Evolutionary conservation across 495 filamentous ascomycete genomes (phyloP).

Genomic region (Tuber microsphaerosporum): DNA sequence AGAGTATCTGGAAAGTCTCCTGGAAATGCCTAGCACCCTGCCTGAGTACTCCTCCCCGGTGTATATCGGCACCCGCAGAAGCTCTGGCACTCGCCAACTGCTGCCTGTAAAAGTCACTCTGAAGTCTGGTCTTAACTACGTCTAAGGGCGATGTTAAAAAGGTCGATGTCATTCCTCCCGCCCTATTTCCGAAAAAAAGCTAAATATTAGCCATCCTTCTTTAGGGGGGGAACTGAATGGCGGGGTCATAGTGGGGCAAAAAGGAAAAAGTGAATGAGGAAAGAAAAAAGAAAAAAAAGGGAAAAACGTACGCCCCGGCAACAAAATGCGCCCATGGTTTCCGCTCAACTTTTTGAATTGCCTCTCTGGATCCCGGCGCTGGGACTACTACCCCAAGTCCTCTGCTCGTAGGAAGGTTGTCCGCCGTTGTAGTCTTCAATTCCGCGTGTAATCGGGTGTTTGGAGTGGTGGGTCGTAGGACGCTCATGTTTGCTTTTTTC

Average conservation of each 20-base stretch:
- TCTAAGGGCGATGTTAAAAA: slow-evolving; percentile 82
- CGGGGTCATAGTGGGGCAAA: slow-evolving; percentile 8
- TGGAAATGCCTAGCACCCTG: slow-evolving; percentile 56
- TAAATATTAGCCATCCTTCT: slow-evolving; percentile 11
- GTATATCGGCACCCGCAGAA: slow-evolving; percentile 43
- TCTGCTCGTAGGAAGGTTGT: slow-evolving; percentile 38
- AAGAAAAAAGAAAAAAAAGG: neutral
- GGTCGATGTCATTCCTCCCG: slow-evolving; percentile 81
- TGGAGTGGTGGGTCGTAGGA: neutral
- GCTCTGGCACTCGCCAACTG: slow-evolving; percentile 45
- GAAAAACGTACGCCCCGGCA: slow-evolving; percentile 65
- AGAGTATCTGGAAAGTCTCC: slow-evolving; percentile 75
- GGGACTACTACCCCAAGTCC: slow-evolving; percentile 37
- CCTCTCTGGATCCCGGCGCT: slow-evolving; percentile 20
- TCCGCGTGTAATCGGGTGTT: neutral
- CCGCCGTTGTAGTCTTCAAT: slow-evolving; percentile 21
- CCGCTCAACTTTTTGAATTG: slow-evolving; percentile 19
- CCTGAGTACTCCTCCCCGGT: slow-evolving; percentile 46
- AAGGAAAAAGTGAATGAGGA: slow-evolving; percentile 8
- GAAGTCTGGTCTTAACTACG: slow-evolving; percentile 81
- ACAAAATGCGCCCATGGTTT: slow-evolving; percentile 87
- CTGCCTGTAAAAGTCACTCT: slow-evolving; percentile 82
- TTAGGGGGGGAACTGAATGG: slow-evolving; percentile 5
- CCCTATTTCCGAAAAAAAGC: slow-evolving; percentile 45
- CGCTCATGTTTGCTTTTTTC: neutral